Evolutionary conservation across 352 stramenopile genomes (phyloP), one percentile per base, ranked within the genome.

Genomic region (Pythium dissotocum): DNA sequence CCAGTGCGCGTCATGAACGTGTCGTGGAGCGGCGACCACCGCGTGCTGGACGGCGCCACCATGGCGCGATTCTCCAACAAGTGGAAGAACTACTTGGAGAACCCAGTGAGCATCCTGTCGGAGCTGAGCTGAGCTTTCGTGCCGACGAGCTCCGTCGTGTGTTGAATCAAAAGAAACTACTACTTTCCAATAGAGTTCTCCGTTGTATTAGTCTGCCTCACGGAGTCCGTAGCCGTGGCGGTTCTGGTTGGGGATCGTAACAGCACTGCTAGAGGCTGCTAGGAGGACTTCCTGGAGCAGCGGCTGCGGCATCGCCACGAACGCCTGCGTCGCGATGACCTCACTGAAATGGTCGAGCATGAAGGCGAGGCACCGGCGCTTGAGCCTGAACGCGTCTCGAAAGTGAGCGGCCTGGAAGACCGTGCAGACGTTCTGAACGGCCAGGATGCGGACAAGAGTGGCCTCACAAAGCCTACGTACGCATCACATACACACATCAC

Each of bases 1-100:
- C 83, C 94, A 13, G 75, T 90, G 40, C 87, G 91, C 46, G 68
- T 99, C 52, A 98, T 99, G 91, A 94, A 98, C 65, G 93, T 99
- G 13, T 98, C 92, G 42, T 99, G 97, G 97, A 97, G 91, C 44
- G 98, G 94, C 13, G 98, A 99, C 76, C 98, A 99, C 82, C 89
- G 98, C 46, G 94, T 99, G 49, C 93, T 99, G 56, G 98, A 99
- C 73, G 98, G 98, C 53, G 97, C 97, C 6, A 99, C 97, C 12
- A 98, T 99, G 85, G 97, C 97, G 26, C 82, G 94, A 33, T 99
- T 99, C 78, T 98, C 94, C 30, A 99, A 98, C 76, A 75, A 90
- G 71, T 98, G 93, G 93, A 99, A 99, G 77, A 72, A 57, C 32
- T 99, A 97, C 77, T 75, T 99, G 70, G 97, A 99, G 76, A 97